Evolutionary conservation across 2,329 filamentous ascomycete genomes (phyloP), one percentile per base, ranked within the genome.

Genomic region (Pseudocercospora cruenta): DNA sequence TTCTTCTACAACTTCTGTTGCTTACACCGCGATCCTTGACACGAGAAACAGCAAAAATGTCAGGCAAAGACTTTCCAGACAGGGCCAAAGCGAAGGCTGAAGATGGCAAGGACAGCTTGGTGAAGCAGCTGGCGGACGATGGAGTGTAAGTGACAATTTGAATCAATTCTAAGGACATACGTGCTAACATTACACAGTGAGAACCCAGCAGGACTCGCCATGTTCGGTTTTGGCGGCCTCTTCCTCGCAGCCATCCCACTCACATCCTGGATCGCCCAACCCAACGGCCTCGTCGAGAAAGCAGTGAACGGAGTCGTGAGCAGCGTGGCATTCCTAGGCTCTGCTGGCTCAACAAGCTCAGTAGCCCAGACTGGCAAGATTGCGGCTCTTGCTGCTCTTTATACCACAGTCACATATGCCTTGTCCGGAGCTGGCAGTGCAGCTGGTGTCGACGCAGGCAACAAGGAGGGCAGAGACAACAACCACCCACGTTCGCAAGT

Each of bases 161-260:
- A 21, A 36, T 5, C 45, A 12, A 45, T 28, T 45, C 4, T 12
- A 19, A 49, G 19, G 28, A 39, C 14, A 45, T 3, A 16, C 14
- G 4, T 14, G 49, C 63, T 65, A 36, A 66, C 16, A 58, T 45
- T 9, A 2, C 6, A 1, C 64, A 71, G 70, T 43, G 71, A 71
- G 58, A 71, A 74, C 58, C 73, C 73, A 24, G 45, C 62, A 36
- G 73, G 73, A 54, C 69, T 75, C 49, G 64, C 69, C 43, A 69
- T 73, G 65, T 64, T 66, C 58, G 73, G 66, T 43, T 71, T 72
- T 63, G 69, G 73, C 51, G 70, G 65, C 45, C 57, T 73, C 54
- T 75, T 75, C 72, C 70, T 75, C 67, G 73, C 73, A 45, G 69
- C 69, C 31, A 67, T 75, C 16, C 73, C 73, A 28, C 59, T 75